A percentile compares a stretch with the other conserved stretches of the same genome.
phyloP scores from a whole-genome alignment of 2,329 filamentous ascomycete species.

The Lachnellula occidentalis region DNA sequence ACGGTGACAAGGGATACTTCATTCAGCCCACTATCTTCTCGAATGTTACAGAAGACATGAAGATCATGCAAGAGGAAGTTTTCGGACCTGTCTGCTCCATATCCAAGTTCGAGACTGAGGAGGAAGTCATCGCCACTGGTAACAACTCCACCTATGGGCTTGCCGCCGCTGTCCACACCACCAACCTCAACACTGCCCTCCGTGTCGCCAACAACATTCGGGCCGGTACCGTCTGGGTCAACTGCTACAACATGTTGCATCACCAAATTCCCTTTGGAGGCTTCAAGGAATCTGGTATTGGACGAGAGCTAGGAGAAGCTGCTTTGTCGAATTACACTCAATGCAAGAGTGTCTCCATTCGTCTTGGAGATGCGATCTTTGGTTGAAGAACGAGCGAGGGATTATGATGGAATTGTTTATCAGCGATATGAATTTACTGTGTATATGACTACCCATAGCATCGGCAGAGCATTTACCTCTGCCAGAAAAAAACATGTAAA shows the following conservation, averaged over 20 bases:
- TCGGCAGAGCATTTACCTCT: slow-evolving; percentile 3
- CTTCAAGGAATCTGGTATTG: slow-evolving; percentile 73
- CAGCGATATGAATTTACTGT: slow-evolving; percentile 10
- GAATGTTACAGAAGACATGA: slow-evolving; percentile 65
- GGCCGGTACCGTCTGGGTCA: slow-evolving; percentile 44
- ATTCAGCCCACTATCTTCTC: slow-evolving; percentile 71
- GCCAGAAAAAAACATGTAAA: slow-evolving; percentile 3
- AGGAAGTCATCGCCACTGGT: slow-evolving; percentile 57
- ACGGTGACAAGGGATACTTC: slow-evolving; percentile 63
- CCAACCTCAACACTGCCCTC: slow-evolving; percentile 62
- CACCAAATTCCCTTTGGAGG: slow-evolving; percentile 65
- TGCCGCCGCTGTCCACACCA: slow-evolving; percentile 63
- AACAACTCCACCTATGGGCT: slow-evolving; percentile 64
- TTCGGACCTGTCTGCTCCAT: slow-evolving; percentile 69
- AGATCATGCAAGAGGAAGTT: slow-evolving; percentile 70
- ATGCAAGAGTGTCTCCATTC: slow-evolving; percentile 60
- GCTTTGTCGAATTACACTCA: slow-evolving; percentile 64
- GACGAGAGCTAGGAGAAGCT: slow-evolving; percentile 67
- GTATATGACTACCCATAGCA: slow-evolving; percentile 18
- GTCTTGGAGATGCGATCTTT: slow-evolving; percentile 41
- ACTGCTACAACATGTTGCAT: slow-evolving; percentile 62
- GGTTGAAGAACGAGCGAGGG: slow-evolving; percentile 16
- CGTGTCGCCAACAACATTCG: slow-evolving; percentile 58
- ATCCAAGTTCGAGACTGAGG: slow-evolving; percentile 64
- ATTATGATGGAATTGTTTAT: slow-evolving; percentile 5